Evolutionary conservation across 163 green algal genomes (phyloP).

Genomic region (Scenedesmus sp.): DNA sequence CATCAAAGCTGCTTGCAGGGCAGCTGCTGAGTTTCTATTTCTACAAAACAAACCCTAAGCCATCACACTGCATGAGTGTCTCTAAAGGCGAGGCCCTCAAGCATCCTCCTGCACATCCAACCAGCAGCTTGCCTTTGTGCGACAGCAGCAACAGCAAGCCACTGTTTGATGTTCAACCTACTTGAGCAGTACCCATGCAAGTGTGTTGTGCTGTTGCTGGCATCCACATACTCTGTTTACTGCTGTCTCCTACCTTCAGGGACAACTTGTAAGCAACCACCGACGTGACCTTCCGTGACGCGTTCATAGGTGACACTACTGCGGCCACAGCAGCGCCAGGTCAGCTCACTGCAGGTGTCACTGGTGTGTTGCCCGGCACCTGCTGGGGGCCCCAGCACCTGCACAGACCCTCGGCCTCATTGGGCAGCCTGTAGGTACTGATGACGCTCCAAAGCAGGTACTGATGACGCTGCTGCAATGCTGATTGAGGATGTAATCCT

Average conservation of each 20-base stretch:
- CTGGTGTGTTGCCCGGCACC: too few species aligned
- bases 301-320: not conserved
- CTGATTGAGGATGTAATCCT: constrained; percentile 35
- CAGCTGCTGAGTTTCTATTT: too few species aligned
- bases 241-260: not conserved
- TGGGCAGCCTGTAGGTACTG: not conserved
- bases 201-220: not conserved
- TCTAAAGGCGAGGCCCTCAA: too few species aligned
- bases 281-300: not conserved
- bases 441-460: too few species aligned
- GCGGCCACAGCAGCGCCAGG: not conserved
- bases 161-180: too few species aligned
- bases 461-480: not conserved
- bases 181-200: too few species aligned
- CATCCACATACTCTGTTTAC: not conserved
- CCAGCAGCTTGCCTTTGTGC: not conserved
- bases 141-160: not conserved
- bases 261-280: constrained; percentile 18
- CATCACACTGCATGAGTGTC: too few species aligned
- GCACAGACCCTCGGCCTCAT: not conserved
- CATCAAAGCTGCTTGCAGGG: not conserved
- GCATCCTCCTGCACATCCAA: not conserved
- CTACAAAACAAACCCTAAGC: too few species aligned
- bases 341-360: not conserved
- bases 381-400: not conserved